Conservation (phyloP, 768 basidiomycete genomes). For the Boletus sp. region DNA sequence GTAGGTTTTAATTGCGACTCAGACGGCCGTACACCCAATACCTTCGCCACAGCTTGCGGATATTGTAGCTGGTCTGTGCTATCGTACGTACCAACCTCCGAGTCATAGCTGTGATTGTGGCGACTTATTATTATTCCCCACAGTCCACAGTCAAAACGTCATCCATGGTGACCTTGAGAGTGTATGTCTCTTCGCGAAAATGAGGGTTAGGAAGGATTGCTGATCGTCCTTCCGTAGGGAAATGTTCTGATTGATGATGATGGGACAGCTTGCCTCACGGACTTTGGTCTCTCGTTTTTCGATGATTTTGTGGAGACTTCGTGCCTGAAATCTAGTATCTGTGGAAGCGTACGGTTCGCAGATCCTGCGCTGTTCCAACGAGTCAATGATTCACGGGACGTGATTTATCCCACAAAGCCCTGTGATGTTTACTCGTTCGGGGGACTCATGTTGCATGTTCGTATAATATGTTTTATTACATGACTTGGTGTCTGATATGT, state of each 20-base stretch:
- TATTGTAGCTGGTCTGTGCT: conserved; percentile 20
- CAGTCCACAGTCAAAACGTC: conserved; percentile 27
- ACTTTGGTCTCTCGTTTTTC: conserved; percentile 43
- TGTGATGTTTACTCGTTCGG: conserved; percentile 32
- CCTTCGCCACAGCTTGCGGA: conserved; percentile 18
- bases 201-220: not conserved
- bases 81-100: conserved; percentile 25
- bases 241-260: conserved; percentile 45
- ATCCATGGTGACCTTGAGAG: conserved; percentile 39
- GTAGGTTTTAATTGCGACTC: conserved; percentile 4
- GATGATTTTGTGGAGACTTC: conserved; percentile 25
- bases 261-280: conserved; percentile 44
- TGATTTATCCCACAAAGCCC: conserved; percentile 16
- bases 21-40: not conserved
- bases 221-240: conserved; percentile 12
- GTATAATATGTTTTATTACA: not conserved
- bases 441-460: conserved; percentile 36
- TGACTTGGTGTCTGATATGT: conserved; percentile 2
- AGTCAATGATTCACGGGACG: not conserved
- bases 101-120: not conserved
- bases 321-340: conserved; percentile 32
- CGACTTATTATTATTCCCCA: not conserved
- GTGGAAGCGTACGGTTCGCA: conserved; percentile 45
- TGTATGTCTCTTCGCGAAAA: conserved; percentile 13
- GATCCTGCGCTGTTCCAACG: conserved; percentile 34